Evolutionary conservation across 495 filamentous ascomycete genomes (phyloP).

Genomic region (Penicillium bovifimosum): DNA sequence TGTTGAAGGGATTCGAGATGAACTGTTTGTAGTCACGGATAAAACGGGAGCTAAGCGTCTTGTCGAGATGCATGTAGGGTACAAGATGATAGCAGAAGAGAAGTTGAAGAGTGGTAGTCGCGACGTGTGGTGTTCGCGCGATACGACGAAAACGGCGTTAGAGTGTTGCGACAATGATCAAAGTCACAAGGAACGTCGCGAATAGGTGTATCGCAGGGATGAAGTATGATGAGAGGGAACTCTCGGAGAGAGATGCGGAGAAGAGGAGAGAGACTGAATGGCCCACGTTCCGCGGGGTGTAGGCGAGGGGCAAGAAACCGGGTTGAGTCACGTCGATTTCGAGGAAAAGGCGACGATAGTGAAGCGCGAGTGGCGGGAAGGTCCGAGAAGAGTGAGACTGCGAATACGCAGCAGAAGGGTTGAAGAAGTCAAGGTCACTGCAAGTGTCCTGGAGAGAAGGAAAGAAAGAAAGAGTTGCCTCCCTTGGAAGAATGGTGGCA

Average conservation of each 20-base stretch:
- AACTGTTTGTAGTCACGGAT: background rate
- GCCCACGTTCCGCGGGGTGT: conserved; percentile 25
- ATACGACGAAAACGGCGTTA: conserved; percentile 22
- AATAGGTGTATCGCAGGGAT: background rate
- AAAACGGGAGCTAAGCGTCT: background rate
- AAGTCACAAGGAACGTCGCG: background rate
- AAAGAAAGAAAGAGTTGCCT: background rate
- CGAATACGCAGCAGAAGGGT: background rate
- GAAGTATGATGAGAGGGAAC: background rate
- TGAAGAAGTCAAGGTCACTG: background rate
- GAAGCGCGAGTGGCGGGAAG: background rate
- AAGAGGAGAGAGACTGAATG: conserved; percentile 7
- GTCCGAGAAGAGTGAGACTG: background rate
- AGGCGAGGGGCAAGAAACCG: conserved; percentile 8
- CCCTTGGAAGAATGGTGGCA: background rate
- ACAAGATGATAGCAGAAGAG: background rate
- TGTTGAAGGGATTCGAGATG: background rate
- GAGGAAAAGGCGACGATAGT: background rate
- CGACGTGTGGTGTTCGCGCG: conserved; percentile 9
- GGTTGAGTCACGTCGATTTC: conserved; percentile 23
- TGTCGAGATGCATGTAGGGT: conserved; percentile 5
- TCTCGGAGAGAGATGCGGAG: conserved; percentile 3
- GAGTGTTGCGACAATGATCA: conserved; percentile 10
- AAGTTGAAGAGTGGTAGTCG: conserved; percentile 6
- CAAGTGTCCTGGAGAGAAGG: background rate